A percentile compares a stretch with the other conserved stretches of the same genome.
phyloP scores from a whole-genome alignment of 139 green algal species.

The Micractinium conductrix region DNA sequence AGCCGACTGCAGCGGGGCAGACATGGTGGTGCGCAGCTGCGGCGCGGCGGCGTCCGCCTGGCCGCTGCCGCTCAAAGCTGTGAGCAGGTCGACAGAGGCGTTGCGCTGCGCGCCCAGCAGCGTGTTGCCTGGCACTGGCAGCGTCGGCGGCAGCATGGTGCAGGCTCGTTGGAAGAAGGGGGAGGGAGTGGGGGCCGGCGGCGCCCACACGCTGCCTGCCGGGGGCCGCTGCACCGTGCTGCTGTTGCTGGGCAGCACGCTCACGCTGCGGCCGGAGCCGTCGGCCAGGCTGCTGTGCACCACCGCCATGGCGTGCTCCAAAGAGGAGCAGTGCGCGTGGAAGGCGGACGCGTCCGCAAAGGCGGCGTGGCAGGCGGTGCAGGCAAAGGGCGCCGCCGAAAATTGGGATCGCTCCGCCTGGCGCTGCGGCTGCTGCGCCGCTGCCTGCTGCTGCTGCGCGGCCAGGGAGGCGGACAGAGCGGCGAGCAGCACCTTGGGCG shows the following conservation, averaged over 20 bases:
- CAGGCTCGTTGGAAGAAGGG: too few relatives aligned
- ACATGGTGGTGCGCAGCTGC: too few relatives aligned
- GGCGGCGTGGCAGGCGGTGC: background rate
- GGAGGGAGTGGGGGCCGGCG: too few relatives aligned
- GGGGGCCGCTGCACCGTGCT: background rate
- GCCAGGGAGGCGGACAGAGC: background rate
- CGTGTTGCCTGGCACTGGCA: too few relatives aligned
- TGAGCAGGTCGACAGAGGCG: background rate
- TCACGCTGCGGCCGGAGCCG: background rate
- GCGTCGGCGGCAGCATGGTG: background rate
- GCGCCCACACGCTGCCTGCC: background rate
- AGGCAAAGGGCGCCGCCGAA: background rate
- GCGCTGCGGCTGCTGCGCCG: background rate
- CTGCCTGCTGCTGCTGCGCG: background rate
- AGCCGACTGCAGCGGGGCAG: too few relatives aligned
- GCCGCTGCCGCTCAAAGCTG: background rate
- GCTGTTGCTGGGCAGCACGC: background rate
- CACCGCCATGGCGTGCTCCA: slow-evolving; percentile 17
- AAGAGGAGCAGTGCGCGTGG: background rate
- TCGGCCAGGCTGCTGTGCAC: background rate
- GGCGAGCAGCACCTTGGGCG: slow-evolving; percentile 6
- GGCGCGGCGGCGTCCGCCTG: too few relatives aligned
- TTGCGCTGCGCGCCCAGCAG: too few relatives aligned
- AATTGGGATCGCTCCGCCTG: too few relatives aligned
- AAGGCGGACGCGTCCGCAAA: slow-evolving; percentile 1